Evolutionary conservation across 2,329 filamentous ascomycete genomes (phyloP).

Genomic region (Trichoderma aggressivum): DNA sequence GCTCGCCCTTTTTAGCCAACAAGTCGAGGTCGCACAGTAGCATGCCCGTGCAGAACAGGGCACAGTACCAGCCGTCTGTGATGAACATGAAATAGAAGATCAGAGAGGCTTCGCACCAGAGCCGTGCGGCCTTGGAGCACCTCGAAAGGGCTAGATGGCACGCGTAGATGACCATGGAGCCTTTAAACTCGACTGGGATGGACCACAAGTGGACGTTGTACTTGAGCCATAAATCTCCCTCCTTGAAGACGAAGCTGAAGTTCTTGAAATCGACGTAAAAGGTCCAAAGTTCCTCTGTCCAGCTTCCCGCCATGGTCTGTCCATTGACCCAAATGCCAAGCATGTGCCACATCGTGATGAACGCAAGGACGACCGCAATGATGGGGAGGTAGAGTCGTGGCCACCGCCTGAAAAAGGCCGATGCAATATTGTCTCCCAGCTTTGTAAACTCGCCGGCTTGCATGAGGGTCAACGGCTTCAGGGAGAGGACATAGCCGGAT

Average conservation of each 20-base stretch:
- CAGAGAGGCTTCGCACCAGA: slow-evolving; percentile 51
- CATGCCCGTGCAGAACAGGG: slow-evolving; percentile 60
- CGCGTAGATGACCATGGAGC: slow-evolving; percentile 62
- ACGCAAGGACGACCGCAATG: slow-evolving; percentile 52
- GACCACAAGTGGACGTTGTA: slow-evolving; percentile 61
- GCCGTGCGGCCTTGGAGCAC: slow-evolving; percentile 51
- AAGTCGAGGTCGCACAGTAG: slow-evolving; percentile 60
- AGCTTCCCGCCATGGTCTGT: slow-evolving; percentile 37
- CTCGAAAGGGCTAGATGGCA: slow-evolving; percentile 54
- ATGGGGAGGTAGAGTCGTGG: slow-evolving; percentile 50
- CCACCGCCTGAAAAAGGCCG: slow-evolving; percentile 49
- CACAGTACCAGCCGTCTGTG: slow-evolving; percentile 60
- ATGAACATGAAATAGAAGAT: slow-evolving; percentile 66
- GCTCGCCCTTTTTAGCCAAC: slow-evolving; percentile 46
- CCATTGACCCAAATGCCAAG: slow-evolving; percentile 46
- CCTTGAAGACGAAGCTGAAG: slow-evolving; percentile 64
- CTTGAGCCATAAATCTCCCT: slow-evolving; percentile 50
- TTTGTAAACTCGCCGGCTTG: slow-evolving; percentile 41
- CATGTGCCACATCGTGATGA: slow-evolving; percentile 48
- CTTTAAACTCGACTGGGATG: slow-evolving; percentile 61
- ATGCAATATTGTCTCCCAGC: slow-evolving; percentile 44
- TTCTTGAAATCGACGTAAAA: slow-evolving; percentile 60
- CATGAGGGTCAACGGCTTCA: slow-evolving; percentile 47
- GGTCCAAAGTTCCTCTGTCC: slow-evolving; percentile 48
- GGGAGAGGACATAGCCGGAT: slow-evolving; percentile 54